phyloP scores from a whole-genome alignment of 768 basidiomycete species.

The Pisolithus orientalis region DNA sequence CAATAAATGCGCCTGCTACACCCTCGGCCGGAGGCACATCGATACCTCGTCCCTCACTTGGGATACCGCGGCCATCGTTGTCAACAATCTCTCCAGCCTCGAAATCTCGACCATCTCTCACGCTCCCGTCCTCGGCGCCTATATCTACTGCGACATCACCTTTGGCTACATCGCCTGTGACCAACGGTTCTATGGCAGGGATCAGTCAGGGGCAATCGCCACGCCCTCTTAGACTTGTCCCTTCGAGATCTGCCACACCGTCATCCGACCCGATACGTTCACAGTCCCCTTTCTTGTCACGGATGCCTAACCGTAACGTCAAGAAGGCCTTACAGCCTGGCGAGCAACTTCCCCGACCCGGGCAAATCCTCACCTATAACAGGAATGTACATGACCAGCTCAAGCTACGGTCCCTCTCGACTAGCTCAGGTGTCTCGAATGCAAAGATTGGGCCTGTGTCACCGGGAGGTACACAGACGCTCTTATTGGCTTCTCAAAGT shows the following conservation, averaged over 20 bases:
- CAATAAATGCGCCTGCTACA: conserved; percentile 1
- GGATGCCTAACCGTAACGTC: conserved; percentile 6
- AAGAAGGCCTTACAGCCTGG: conserved; percentile 16
- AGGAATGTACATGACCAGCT: conserved; percentile 30
- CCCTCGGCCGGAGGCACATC: conserved; percentile 3
- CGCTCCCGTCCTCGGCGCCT: not conserved
- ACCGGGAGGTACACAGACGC: conserved; percentile 17
- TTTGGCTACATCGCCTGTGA: not conserved
- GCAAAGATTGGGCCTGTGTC: conserved; percentile 8
- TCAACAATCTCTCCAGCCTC: not conserved
- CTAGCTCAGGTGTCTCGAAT: conserved; percentile 6
- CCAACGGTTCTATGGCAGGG: not conserved
- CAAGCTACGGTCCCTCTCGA: conserved; percentile 15
- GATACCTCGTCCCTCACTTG: conserved; percentile 19
- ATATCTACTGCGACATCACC: conserved; percentile 5
- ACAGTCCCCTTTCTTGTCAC: conserved; percentile 1
- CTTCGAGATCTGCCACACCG: conserved; percentile 9
- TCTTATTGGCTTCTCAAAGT: conserved; percentile 8
- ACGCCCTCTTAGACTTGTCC: conserved; percentile 22
- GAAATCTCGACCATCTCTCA: not conserved
- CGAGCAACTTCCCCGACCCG: conserved; percentile 16
- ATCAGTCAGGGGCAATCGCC: conserved; percentile 11
- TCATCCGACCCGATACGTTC: not conserved
- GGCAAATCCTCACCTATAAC: conserved; percentile 26
- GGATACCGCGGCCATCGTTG: conserved; percentile 15